Evolutionary conservation across 805 yeast genomes (phyloP), one percentile per base, ranked within the genome.

Genomic region (Spathaspora sp.): DNA sequence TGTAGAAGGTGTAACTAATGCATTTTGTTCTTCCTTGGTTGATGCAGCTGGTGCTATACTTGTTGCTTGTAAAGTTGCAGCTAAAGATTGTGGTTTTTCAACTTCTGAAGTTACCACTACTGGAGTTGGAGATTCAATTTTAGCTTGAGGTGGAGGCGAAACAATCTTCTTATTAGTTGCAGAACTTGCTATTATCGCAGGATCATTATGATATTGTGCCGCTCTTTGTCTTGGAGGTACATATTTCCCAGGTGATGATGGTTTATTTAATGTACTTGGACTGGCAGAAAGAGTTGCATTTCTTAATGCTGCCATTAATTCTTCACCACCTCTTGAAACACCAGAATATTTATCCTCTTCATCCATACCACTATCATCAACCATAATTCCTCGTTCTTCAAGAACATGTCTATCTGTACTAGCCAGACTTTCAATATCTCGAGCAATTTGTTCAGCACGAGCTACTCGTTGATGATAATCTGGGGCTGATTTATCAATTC

Each of bases 341-440:
- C 97, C 97, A 4, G 97, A 90, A 64, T 92, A 94, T 68, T 88
- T 88, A 67, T 92, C 97, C 68, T 94, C 99, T 71, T 94, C 99
- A 68, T 94, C 98, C 58, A 89, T 58, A 16, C 96, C 96, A 53
- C 87, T 81, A 62, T 89, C 97, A 64, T 89, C 96, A 39, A 87
- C 79, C 16, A 66, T 61, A 14, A 83, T 55, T 23, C 96, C 96
- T 66, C 99, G 83, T 68, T 93, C 99, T 66, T 93, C 99, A 55
- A 96, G 93, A 23, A 92, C 56, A 65, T 94, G 98, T 28, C 81
- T 71, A 63, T 89, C 91, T 26, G 86, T 86, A 20, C 85, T 78
- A 6, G 79, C 75, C 59, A 82, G 86, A 40, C 78, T 69, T 67
- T 88, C 94, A 60, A 93, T 93, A 64, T 94, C 98, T 46, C 73